These are phyloP conservation scores for Byssothecium circinans DNA, from an alignment of 2,329 filamentous ascomycete species.

Conservation along the genomic window DNA sequence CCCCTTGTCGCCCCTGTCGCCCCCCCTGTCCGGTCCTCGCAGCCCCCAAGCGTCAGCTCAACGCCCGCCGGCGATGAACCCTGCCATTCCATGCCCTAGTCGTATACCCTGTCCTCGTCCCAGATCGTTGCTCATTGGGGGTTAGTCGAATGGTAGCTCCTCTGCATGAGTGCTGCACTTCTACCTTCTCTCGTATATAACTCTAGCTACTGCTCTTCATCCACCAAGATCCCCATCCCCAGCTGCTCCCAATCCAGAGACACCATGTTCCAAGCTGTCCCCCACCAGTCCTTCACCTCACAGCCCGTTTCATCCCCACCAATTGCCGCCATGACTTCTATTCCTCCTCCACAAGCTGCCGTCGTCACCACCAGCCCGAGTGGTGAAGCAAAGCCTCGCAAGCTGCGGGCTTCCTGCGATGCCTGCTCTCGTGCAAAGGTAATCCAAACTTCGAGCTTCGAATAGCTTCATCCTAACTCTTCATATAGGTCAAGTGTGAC, in stretches of 20 bases:
- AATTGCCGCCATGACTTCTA: constrained; percentile 25
- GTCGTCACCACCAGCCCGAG: constrained; percentile 24
- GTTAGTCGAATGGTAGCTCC: neutral
- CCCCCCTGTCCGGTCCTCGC: constrained; percentile 8
- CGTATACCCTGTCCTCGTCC: neutral
- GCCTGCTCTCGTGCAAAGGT: constrained; percentile 43
- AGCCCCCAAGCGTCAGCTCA: constrained; percentile 33
- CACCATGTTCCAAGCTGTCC: constrained; percentile 35
- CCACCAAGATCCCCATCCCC: constrained; percentile 15
- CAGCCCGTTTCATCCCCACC: constrained; percentile 27
- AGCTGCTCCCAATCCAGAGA: constrained; percentile 10
- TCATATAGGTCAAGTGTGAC: constrained; percentile 38
- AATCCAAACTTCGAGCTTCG: neutral
- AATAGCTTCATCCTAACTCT: constrained; percentile 7
- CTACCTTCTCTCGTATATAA: constrained; percentile 35
- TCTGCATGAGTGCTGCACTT: neutral
- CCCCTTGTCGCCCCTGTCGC: neutral
- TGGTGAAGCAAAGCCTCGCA: constrained; percentile 36
- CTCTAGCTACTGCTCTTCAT: constrained; percentile 18
- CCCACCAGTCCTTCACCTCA: constrained; percentile 27
- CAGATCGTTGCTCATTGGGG: neutral
- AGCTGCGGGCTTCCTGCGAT: constrained; percentile 43
- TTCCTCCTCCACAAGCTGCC: constrained; percentile 20
- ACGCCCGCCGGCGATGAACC: constrained; percentile 31
- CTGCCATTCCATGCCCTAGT: constrained; percentile 12